Percentiles rank a stretch among this genome's conserved stretches.
Conservation (phyloP, 352 stramenopile species). For the Plasmopara viticola region DNA sequence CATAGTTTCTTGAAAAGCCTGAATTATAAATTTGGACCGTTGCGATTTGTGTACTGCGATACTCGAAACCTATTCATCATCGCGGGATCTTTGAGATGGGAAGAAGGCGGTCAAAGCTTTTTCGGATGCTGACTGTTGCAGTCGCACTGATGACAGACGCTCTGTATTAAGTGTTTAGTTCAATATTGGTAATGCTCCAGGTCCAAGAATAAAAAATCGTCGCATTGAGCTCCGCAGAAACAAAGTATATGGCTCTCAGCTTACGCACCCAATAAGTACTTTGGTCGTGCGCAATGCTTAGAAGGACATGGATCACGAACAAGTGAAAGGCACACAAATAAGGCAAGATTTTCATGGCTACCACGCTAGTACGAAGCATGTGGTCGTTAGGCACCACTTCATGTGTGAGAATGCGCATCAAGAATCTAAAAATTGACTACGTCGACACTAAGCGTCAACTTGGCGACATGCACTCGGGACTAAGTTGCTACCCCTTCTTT, state of each 20-base stretch:
- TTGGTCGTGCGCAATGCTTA: neutral
- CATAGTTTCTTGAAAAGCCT: neutral
- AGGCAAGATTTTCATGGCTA: conserved; percentile 1
- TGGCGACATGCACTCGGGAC: neutral
- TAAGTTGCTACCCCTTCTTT: neutral
- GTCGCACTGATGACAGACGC: conserved; percentile 2
- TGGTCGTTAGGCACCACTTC: neutral
- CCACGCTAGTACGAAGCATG: neutral
- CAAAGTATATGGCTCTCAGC: neutral
- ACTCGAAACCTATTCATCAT: neutral
- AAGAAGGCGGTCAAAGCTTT: conserved; percentile 3
- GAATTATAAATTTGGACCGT: neutral
- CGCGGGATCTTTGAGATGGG: neutral
- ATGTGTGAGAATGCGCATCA: neutral
- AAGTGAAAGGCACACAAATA: conserved; percentile 2
- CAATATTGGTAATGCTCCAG: conserved; percentile 4
- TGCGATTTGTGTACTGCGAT: neutral
- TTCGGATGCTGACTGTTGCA: conserved; percentile 12
- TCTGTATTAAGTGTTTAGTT: conserved; percentile 7
- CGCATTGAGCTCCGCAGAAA: neutral
- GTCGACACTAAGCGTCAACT: neutral
- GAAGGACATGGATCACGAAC: conserved; percentile 3
- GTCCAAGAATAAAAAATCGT: conserved; percentile 13
- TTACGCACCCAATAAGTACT: neutral
- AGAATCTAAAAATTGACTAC: neutral